Percentiles rank a stretch among this genome's conserved stretches.
Conservation (phyloP, 2,329 filamentous ascomycete genomes). For the Berkeleyomyces rouxiae region DNA sequence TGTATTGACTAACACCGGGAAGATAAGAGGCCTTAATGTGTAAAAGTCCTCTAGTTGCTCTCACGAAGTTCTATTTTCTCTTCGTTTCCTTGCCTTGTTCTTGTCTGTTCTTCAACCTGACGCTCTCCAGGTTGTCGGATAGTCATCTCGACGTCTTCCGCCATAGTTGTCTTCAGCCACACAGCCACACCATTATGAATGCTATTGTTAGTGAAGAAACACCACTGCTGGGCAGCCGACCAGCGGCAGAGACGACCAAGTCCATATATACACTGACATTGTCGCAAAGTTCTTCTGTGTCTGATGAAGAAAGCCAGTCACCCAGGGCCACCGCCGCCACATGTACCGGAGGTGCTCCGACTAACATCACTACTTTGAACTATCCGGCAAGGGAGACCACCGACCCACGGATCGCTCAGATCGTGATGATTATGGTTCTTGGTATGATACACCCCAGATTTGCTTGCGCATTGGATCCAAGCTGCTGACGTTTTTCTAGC, state of each 20-base stretch:
- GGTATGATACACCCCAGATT: conserved; percentile 12
- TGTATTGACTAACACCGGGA: background rate
- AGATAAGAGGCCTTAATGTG: background rate
- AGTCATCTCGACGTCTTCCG: too few relatives aligned
- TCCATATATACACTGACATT: too few relatives aligned
- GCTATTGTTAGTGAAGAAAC: background rate
- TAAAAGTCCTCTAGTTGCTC: background rate
- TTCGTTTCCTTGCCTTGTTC: background rate
- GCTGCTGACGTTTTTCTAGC: background rate
- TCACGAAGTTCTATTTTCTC: background rate
- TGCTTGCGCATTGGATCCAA: background rate
- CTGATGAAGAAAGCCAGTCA: background rate
- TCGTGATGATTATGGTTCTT: conserved; percentile 14
- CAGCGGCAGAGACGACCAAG: background rate
- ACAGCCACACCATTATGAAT: background rate
- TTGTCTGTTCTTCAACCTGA: background rate
- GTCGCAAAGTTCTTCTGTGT: too few relatives aligned
- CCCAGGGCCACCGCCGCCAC: background rate
- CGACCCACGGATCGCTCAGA: conserved; percentile 2
- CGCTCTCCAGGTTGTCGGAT: background rate
- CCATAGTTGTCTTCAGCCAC: background rate
- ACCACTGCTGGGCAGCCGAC: background rate
- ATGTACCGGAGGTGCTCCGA: background rate
- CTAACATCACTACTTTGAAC: too few relatives aligned
- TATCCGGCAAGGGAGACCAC: background rate